Percentiles rank a stretch among this genome's conserved stretches.
Conservation (phyloP, 2,329 filamentous ascomycete species). For the Coniella lustricola region DNA sequence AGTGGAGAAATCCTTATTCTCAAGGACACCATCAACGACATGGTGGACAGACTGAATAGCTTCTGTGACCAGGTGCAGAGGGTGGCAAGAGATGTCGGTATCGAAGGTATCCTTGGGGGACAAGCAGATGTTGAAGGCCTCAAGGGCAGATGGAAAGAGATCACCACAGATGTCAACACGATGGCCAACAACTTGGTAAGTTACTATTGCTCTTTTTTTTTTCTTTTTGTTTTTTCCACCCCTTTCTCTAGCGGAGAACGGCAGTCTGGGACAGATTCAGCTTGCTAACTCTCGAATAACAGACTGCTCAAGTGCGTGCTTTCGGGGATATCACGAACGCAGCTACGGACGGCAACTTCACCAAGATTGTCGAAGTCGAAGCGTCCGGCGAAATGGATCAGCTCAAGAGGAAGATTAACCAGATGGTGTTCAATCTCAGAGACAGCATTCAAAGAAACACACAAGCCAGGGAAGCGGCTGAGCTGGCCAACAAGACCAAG, state of each 20-base stretch:
- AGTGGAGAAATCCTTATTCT: slow-evolving; percentile 90
- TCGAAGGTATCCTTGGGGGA: slow-evolving; percentile 97
- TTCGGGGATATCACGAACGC: slow-evolving; percentile 99
- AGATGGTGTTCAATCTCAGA: slow-evolving; percentile 93
- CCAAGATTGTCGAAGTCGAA: slow-evolving; percentile 91
- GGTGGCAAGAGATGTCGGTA: slow-evolving; percentile 92
- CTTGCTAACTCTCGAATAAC: slow-evolving; percentile 32
- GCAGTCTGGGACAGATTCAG: no score
- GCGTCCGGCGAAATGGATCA: slow-evolving; percentile 99
- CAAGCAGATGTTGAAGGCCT: slow-evolving; percentile 92
- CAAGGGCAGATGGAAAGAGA: slow-evolving; percentile 94
- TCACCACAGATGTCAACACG: slow-evolving; percentile 92
- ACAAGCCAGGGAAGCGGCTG: slow-evolving; percentile 88
- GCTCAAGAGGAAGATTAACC: slow-evolving; percentile 97
- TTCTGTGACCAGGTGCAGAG: slow-evolving; percentile 96
- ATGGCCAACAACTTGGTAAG: slow-evolving; percentile 65
- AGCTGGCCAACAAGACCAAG: slow-evolving; percentile 95
- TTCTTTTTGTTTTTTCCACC: not conserved
- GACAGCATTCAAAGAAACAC: slow-evolving; percentile 97
- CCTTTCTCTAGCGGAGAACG: no score
- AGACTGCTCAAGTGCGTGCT: slow-evolving; percentile 93
- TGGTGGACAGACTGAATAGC: slow-evolving; percentile 90
- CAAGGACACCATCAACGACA: slow-evolving; percentile 97
- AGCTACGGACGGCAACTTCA: slow-evolving; percentile 94
- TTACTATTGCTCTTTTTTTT: slow-evolving; percentile 1